Base-by-base conservation (phyloP, 768 basidiomycete species). In the Leccinellum albellum region DNA sequence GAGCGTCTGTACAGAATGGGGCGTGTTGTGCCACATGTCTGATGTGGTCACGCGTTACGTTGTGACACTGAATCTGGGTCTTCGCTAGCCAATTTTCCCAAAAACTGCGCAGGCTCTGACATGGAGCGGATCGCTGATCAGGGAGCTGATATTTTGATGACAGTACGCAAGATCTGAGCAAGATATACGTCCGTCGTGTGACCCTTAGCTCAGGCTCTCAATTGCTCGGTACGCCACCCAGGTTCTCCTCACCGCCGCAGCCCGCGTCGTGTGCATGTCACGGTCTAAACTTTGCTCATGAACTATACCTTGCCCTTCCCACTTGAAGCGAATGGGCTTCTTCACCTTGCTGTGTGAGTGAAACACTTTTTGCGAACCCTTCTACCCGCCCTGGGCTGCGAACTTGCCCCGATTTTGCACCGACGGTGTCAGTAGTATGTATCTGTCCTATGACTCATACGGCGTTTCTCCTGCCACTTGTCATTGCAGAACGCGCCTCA, bases 141-240 rank as follows among this genome's bases (percentile, higher is more conserved):
- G 21, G 44, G 14, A n/a, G 58, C 21, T 51, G 63, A 56, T 64
- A 32, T 51, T 20, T 40, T 20, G 37, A 40, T 53, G 60, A 46
- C n/a, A 50, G 31, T 53, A 33, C 32, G 29, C 54, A n/a, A 62
- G 64, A 64, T 64, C 63, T 64, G 17, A n/a, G 13, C 21, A n/a
- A 50, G 49, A 50, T 50, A 23, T 49, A 24, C 20, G n/a, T 23
- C n/a, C 21, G 13, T 24, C 29, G 17, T 32, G 26, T 17, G 49
- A 50, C 40, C 40, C 40, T 42, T 40, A n/a, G 49, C 31, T 28
- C 52, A 53, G 29, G 15, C n/a, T 31, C 48, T 45, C 33, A 35
- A 37, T 37, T n/a, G 29, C 56, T 47, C 56, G 49, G 49, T 51
- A 59, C 58, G 58, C 58, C 56, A 58, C 40, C 29, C 28, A 48